A percentile compares a stretch with the other conserved stretches of the same genome.
These are phyloP conservation scores for Metschnikowia arizonensis DNA, from an alignment of 805 yeast genomes.

Conservation along the genomic window DNA sequence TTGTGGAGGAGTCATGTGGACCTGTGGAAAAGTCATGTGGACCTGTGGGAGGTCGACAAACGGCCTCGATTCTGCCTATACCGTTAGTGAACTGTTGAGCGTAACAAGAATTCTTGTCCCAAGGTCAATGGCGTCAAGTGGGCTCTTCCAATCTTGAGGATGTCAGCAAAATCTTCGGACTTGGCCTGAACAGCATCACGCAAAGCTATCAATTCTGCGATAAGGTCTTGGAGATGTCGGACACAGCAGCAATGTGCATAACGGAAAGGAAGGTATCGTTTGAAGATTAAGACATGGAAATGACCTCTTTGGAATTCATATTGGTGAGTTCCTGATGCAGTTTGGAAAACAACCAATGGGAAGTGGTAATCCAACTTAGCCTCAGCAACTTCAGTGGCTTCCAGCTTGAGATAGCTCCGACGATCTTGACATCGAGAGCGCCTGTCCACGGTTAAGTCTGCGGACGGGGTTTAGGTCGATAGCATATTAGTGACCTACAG, in stretches of 20 bases:
- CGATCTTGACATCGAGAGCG: slow-evolving; percentile 71
- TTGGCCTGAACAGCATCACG: slow-evolving; percentile 76
- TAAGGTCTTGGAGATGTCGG: slow-evolving; percentile 70
- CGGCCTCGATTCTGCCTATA: slow-evolving; percentile 74
- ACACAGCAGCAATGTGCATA: slow-evolving; percentile 98
- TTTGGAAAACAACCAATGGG: slow-evolving; percentile 98
- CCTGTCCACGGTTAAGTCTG: no score
- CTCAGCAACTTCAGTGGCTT: slow-evolving; percentile 91
- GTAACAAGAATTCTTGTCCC: slow-evolving; percentile 98
- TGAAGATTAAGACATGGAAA: slow-evolving; percentile 97
- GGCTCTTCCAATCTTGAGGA: slow-evolving; percentile 98
- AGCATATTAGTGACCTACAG: no score
- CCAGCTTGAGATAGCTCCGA: slow-evolving; percentile 83
- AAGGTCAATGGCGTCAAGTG: slow-evolving; percentile 95
- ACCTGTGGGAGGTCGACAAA: no score
- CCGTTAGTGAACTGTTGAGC: slow-evolving; percentile 91
- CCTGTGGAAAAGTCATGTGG: no score
- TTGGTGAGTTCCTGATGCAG: slow-evolving; percentile 99
- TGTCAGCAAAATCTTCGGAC: slow-evolving; percentile 76
- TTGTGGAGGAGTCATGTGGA: no score
- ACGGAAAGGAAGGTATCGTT: slow-evolving; percentile 99
- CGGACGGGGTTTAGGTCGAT: no score
- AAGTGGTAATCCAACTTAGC: slow-evolving; percentile 92
- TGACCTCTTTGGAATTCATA: slow-evolving; percentile 99
- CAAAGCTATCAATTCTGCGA: slow-evolving; percentile 76